A percentile compares a stretch with the other conserved stretches of the same genome.
These are phyloP conservation scores for Botrytis byssoidea DNA, from an alignment of 2,329 filamentous ascomycete genomes.

Conservation along the genomic window DNA sequence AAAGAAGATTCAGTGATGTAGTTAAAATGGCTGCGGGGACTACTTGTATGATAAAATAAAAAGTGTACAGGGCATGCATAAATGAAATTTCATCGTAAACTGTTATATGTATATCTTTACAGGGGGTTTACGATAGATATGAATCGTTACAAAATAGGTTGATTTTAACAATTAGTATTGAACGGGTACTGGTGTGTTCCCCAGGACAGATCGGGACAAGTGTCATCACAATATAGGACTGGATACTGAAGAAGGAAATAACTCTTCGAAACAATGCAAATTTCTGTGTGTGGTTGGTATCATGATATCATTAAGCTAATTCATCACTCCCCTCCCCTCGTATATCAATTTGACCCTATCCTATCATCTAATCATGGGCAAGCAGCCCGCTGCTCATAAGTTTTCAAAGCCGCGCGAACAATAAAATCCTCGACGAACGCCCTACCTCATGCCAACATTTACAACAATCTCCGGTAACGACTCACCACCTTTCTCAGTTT, in stretches of 20 bases:
- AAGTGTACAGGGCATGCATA: slow-evolving; percentile 30
- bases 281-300: not conserved
- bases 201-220: too few relatives aligned
- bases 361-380: not conserved
- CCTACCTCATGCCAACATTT: not conserved
- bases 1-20: slow-evolving; percentile 44
- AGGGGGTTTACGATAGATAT: not conserved
- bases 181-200: not conserved
- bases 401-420: not conserved
- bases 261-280: not conserved
- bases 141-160: not conserved
- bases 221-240: not conserved
- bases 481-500: not conserved
- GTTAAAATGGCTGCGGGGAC: slow-evolving; percentile 5
- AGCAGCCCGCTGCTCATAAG: not conserved
- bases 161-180: not conserved
- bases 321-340: not conserved
- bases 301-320: not conserved
- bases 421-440: not conserved
- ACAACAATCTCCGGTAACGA: not conserved
- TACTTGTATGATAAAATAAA: slow-evolving; percentile 36
- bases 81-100: slow-evolving; percentile 17
- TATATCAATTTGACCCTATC: not conserved
- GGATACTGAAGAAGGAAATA: not conserved
- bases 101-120: not conserved